Conservation (phyloP, 2,329 filamentous ascomycete species). For the Periconia macrospinosa region DNA sequence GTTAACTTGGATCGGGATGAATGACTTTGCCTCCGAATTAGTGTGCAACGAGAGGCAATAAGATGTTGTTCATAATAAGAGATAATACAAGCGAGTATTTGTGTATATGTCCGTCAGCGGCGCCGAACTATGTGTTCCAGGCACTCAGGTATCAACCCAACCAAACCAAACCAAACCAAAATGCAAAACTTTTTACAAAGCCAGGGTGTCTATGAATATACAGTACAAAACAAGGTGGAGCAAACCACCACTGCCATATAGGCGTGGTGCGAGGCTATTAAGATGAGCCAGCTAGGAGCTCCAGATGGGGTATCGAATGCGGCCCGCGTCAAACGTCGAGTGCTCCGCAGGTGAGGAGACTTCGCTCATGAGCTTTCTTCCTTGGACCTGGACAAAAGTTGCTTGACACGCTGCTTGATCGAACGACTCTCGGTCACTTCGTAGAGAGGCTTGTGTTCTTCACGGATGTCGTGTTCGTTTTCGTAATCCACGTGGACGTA, state of each 20-base stretch:
- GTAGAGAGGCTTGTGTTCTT: constrained; percentile 45
- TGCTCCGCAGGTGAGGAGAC: neutral
- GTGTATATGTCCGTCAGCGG: constrained; percentile 4
- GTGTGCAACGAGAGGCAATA: no score
- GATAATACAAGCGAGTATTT: neutral
- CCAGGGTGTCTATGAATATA: neutral
- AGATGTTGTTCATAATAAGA: no score
- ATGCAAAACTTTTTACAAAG: constrained; percentile 6
- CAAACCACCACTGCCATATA: neutral
- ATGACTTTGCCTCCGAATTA: no score
- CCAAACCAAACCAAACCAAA: neutral
- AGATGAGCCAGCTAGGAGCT: neutral
- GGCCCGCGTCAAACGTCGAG: constrained; percentile 1
- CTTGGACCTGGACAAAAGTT: constrained; percentile 27
- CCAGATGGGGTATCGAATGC: neutral
- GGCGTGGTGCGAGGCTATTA: no score
- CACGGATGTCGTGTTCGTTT: constrained; percentile 41
- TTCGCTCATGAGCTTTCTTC: constrained; percentile 12
- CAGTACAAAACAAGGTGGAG: neutral
- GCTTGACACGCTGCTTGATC: constrained; percentile 37
- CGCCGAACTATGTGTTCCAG: constrained; percentile 4
- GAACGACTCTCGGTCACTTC: constrained; percentile 34
- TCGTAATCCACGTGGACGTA: constrained; percentile 56
- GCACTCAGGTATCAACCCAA: constrained; percentile 12
- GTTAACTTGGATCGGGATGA: no score